phyloP scores from a whole-genome alignment of 208 protist species.

The Novymonas esmeraldas region DNA sequence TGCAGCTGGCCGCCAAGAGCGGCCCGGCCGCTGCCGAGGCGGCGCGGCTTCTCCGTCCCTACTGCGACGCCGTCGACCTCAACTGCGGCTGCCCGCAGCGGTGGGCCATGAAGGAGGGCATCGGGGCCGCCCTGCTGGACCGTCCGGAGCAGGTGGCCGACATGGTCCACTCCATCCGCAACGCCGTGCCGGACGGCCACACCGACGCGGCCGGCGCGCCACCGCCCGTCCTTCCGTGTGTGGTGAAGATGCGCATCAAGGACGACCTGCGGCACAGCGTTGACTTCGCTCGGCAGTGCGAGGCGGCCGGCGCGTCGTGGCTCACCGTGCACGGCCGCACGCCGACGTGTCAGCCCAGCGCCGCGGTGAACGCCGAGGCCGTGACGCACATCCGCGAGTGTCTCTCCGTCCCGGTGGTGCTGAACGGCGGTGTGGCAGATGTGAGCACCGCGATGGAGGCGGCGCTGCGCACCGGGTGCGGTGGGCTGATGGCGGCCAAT shows the following conservation, averaged over 20 bases:
- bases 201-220: not conserved
- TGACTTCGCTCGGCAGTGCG: slow-evolving; percentile 82
- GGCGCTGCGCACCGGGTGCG: slow-evolving; percentile 52
- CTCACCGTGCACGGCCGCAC: slow-evolving; percentile 91
- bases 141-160: slow-evolving; percentile 80
- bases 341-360: slow-evolving; percentile 46
- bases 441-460: slow-evolving; percentile 53
- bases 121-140: slow-evolving; percentile 74
- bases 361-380: slow-evolving; percentile 57
- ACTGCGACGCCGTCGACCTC: slow-evolving; percentile 88
- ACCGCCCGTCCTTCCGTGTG: slow-evolving; percentile 42
- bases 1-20: slow-evolving; percentile 85
- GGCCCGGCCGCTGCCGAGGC: slow-evolving; percentile 61
- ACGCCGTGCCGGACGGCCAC: slow-evolving; percentile 34
- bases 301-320: slow-evolving; percentile 79
- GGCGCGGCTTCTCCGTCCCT: slow-evolving; percentile 53
- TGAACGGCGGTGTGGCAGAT: slow-evolving; percentile 81
- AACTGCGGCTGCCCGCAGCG: slow-evolving; percentile 95
- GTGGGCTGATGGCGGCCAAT: slow-evolving; percentile 81
- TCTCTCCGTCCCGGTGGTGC: slow-evolving; percentile 75
- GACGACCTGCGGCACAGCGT: slow-evolving; percentile 73
- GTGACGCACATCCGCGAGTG: slow-evolving; percentile 69
- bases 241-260: slow-evolving; percentile 88
- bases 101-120: slow-evolving; percentile 84
- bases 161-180: slow-evolving; percentile 73